A percentile compares a stretch with the other conserved stretches of the same genome.
Evolutionary conservation across 2,329 filamentous ascomycete genomes (phyloP).

Genomic region (Blastomyces silverae): DNA sequence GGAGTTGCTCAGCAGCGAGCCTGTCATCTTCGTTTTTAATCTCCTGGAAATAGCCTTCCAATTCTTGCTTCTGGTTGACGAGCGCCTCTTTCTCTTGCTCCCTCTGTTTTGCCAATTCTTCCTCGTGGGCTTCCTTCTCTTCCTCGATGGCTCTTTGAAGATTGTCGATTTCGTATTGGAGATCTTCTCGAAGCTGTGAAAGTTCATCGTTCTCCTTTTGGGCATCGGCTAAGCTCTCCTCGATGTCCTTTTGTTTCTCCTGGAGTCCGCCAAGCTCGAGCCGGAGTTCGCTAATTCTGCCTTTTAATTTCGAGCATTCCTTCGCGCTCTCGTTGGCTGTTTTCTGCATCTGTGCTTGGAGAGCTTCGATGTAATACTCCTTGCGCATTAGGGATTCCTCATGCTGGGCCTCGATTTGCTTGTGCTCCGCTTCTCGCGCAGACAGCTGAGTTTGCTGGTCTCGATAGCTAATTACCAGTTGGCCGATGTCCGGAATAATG

Average conservation of each 20-base stretch:
- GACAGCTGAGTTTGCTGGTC: slow-evolving; percentile 47
- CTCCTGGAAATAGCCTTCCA: slow-evolving; percentile 45
- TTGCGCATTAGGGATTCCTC: slow-evolving; percentile 48
- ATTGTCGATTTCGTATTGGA: slow-evolving; percentile 38
- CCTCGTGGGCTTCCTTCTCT: slow-evolving; percentile 32
- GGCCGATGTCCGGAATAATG: slow-evolving; percentile 44
- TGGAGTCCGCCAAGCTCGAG: slow-evolving; percentile 48
- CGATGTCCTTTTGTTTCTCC: slow-evolving; percentile 48
- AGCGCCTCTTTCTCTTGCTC: slow-evolving; percentile 35
- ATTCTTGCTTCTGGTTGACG: slow-evolving; percentile 40
- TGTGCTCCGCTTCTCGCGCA: slow-evolving; percentile 45
- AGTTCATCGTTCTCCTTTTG: slow-evolving; percentile 43
- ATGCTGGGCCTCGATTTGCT: slow-evolving; percentile 45
- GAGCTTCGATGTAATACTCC: slow-evolving; percentile 48
- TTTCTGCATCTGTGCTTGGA: slow-evolving; percentile 47
- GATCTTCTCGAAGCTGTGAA: slow-evolving; percentile 39
- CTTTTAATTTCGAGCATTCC: slow-evolving; percentile 41
- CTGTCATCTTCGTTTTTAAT: slow-evolving; percentile 41
- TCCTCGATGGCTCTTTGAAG: slow-evolving; percentile 37
- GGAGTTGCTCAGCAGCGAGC: slow-evolving; percentile 33
- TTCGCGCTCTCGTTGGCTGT: slow-evolving; percentile 46
- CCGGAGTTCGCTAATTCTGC: slow-evolving; percentile 44
- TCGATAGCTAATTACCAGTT: slow-evolving; percentile 43
- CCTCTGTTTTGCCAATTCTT: slow-evolving; percentile 43
- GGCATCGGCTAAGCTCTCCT: slow-evolving; percentile 41